Evolutionary conservation across 1,139 yeast genomes (phyloP).

Genomic region (Blastobotrys apis): DNA sequence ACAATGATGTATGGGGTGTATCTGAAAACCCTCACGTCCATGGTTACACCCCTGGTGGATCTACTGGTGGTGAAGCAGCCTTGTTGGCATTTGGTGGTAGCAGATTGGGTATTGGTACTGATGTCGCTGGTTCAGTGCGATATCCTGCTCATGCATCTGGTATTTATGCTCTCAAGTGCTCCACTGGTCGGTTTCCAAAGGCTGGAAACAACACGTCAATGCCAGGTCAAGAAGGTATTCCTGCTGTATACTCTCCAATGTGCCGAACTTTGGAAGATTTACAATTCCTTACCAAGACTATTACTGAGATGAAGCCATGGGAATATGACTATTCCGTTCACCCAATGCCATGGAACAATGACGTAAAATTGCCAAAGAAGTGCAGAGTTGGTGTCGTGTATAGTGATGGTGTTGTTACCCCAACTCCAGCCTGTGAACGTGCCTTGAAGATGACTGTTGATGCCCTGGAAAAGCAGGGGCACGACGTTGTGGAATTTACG

Average conservation of each 20-base stretch:
- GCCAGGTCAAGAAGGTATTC: constrained; percentile 51
- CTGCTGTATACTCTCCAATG: constrained; percentile 56
- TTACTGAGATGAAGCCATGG: constrained; percentile 64
- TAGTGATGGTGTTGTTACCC: constrained; percentile 45
- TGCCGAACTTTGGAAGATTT: constrained; percentile 59
- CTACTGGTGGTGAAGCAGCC: constrained; percentile 49
- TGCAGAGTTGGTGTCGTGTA: constrained; percentile 45
- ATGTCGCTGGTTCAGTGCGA: constrained; percentile 57
- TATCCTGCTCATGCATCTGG: constrained; percentile 49
- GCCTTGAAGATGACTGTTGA: constrained; percentile 47
- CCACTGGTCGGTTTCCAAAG: constrained; percentile 49
- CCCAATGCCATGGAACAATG: constrained; percentile 61
- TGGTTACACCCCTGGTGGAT: constrained; percentile 45
- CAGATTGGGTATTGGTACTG: constrained; percentile 52
- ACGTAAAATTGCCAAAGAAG: constrained; percentile 43
- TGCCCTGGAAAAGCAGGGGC: constrained; percentile 51
- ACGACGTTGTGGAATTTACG: constrained; percentile 56
- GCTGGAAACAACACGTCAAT: constrained; percentile 49
- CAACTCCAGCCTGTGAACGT: constrained; percentile 60
- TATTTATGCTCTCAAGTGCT: constrained; percentile 45
- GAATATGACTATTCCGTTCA: constrained; percentile 51
- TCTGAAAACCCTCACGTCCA: constrained; percentile 42
- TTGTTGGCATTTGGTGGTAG: constrained; percentile 47
- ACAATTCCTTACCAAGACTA: constrained; percentile 53
- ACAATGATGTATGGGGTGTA: constrained; percentile 44